phyloP scores from a whole-genome alignment of 257 asterid genomes.

The Solanum bulbocastanum region DNA sequence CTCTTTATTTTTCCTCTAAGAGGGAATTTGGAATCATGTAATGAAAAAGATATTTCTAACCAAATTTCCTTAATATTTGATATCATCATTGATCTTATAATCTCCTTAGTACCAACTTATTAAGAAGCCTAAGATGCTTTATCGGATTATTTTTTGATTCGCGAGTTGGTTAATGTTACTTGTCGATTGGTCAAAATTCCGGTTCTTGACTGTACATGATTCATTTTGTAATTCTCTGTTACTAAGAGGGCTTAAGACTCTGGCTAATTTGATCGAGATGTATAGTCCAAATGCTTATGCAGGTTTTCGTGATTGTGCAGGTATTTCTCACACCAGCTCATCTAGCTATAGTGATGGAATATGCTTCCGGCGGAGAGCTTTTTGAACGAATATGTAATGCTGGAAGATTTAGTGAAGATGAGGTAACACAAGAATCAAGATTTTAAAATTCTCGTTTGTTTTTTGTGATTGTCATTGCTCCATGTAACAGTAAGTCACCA shows the following conservation, averaged over 20 bases:
- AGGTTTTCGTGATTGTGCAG: constrained; percentile 7
- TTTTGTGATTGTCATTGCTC: background rate
- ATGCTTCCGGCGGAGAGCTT: constrained; percentile 43
- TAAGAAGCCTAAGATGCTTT: background rate
- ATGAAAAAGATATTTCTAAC: background rate
- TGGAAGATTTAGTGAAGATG: constrained; percentile 49
- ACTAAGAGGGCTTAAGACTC: background rate
- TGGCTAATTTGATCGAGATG: background rate
- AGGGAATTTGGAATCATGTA: background rate
- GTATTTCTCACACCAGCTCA: constrained; percentile 44
- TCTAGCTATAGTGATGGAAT: constrained; percentile 50
- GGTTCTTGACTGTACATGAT: background rate
- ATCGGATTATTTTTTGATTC: background rate
- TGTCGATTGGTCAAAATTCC: background rate
- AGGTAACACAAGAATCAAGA: constrained; percentile 9
- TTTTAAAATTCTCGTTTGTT: background rate
- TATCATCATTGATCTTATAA: background rate
- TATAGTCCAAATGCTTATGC: background rate
- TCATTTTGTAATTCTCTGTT: background rate
- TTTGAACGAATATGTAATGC: constrained; percentile 41
- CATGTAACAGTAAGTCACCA: background rate
- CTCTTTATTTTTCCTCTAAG: background rate
- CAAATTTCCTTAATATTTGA: background rate
- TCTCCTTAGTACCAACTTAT: background rate
- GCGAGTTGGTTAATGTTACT: background rate